Base-by-base conservation (phyloP, 108 stramenopile genomes). In the Schizochytrium sp. region DNA sequence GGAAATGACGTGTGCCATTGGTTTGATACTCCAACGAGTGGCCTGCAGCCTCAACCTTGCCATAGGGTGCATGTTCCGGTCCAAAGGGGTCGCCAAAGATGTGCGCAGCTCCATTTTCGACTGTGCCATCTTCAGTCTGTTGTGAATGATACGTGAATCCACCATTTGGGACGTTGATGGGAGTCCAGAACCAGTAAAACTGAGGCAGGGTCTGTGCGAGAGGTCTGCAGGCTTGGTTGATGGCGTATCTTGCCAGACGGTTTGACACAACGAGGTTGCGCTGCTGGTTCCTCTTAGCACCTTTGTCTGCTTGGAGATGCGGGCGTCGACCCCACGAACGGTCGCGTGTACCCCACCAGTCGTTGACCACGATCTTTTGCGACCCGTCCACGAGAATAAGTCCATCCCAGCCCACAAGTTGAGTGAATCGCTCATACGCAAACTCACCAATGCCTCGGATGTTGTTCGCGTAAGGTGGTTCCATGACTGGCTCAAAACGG, bases 1-100 rank as follows among this genome's bases (percentile, higher is more conserved):
- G 76, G 2, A 55, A 49, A 42, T 83, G 76, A 0, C 76, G 47
- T 40, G 76, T 28, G 38, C 76, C 76, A 15, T 3, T 69, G n/a
- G 76, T 55, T 53, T 55, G 47, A 2, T 83, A 83, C 50, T 83
- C 50, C 38, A 83, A 5, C 50, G 76, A 83, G 47, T 83, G 76
- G 2, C 76, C 76, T 40, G 76, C 76, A 5, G 76, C 76, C 53
- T 83, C 76, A 2, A 49, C 47, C 50, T 55, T 49, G 53, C 76
- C 76, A 28, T 83, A 83, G 10, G 76, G 76, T 5, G 76, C 76
- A 53, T 83, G 76, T n/a, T 55, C 76, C 5, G 64, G 64, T 12
- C 64, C 64, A 55, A 83, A 83, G 53, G 76, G 76, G 40, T 83
- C 76, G 50, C 76, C 76, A 83, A 83, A 83, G 55, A 83, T 28